Percentiles rank a stretch among this genome's conserved stretches.
Conservation (phyloP, 257 asterid genomes). For the Prunella vulgaris region DNA sequence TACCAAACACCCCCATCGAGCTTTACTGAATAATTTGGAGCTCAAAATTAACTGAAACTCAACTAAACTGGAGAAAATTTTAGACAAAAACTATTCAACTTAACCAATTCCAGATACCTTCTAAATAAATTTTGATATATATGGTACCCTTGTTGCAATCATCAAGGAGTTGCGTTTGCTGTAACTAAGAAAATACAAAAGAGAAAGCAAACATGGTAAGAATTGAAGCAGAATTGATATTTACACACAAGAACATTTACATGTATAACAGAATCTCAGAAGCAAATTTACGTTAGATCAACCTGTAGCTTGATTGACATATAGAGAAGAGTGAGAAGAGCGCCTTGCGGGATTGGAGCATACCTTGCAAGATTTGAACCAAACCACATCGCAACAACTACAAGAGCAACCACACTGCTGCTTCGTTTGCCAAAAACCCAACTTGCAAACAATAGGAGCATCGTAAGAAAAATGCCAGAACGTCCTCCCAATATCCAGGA, state of each 20-base stretch:
- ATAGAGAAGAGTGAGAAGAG: conserved; percentile 71
- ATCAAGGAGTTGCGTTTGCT: no score
- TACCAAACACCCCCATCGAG: no score
- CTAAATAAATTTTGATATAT: no score
- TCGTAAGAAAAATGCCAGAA: conserved; percentile 63
- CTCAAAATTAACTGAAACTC: no score
- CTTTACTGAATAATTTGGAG: no score
- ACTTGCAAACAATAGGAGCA: conserved; percentile 64
- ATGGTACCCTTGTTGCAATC: no score
- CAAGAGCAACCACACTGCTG: conserved; percentile 64
- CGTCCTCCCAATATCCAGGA: conserved; percentile 78
- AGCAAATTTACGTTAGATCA: conserved; percentile 46
- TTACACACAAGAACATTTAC: conserved; percentile 19
- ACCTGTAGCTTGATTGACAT: conserved; percentile 78
- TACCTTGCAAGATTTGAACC: conserved; percentile 64
- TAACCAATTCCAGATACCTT: no score
- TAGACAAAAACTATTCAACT: no score
- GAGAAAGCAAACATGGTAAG: not conserved
- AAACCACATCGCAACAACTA: conserved; percentile 71
- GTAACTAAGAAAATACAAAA: not conserved
- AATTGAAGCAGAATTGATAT: conserved; percentile 25
- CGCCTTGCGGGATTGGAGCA: conserved; percentile 86
- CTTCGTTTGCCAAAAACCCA: conserved; percentile 86
- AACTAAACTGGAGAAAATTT: no score
- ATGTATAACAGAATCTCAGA: not conserved